Conservation (phyloP, 108 stramenopile species). For the Licmophora abbreviata region DNA sequence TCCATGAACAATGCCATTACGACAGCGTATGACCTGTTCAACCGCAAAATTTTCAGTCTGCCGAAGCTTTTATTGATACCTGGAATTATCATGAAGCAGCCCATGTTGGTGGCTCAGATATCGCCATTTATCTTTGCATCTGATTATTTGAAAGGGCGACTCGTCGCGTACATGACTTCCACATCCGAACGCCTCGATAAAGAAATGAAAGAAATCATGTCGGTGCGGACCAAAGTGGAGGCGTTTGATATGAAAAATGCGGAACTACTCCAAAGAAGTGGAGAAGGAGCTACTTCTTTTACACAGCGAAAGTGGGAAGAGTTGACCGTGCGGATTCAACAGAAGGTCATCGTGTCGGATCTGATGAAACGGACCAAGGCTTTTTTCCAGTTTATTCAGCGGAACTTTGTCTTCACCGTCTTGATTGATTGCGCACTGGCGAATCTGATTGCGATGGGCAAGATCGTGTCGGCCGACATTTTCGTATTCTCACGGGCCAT, state of each 20-base stretch:
- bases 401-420: slow-evolving; percentile 74
- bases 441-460: slow-evolving; percentile 60
- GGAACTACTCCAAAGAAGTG: slow-evolving; percentile 68
- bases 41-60: slow-evolving; percentile 81
- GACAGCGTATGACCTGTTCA: slow-evolving; percentile 64
- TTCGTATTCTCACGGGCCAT: slow-evolving; percentile 83
- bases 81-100: slow-evolving; percentile 62
- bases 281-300: slow-evolving; percentile 55
- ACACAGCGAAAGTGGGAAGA: slow-evolving; percentile 70
- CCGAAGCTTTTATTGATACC: slow-evolving; percentile 77
- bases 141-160: slow-evolving; percentile 61
- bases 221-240: slow-evolving; percentile 73
- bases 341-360: slow-evolving; percentile 44
- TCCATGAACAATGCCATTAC: slow-evolving; percentile 67
- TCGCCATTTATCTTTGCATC: slow-evolving; percentile 72
- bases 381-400: slow-evolving; percentile 71
- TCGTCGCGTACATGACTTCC: slow-evolving; percentile 61
- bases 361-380: slow-evolving; percentile 53
- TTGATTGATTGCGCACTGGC: slow-evolving; percentile 85
- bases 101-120: slow-evolving; percentile 62
- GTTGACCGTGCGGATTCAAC: slow-evolving; percentile 62
- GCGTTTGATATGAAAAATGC: slow-evolving; percentile 84
- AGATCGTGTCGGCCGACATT: slow-evolving; percentile 66
- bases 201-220: slow-evolving; percentile 47
- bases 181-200: slow-evolving; percentile 61